Percentiles rank a stretch among this genome's conserved stretches.
phyloP scores from a whole-genome alignment of 2,329 filamentous ascomycete genomes.

The Cercospora sesami region DNA sequence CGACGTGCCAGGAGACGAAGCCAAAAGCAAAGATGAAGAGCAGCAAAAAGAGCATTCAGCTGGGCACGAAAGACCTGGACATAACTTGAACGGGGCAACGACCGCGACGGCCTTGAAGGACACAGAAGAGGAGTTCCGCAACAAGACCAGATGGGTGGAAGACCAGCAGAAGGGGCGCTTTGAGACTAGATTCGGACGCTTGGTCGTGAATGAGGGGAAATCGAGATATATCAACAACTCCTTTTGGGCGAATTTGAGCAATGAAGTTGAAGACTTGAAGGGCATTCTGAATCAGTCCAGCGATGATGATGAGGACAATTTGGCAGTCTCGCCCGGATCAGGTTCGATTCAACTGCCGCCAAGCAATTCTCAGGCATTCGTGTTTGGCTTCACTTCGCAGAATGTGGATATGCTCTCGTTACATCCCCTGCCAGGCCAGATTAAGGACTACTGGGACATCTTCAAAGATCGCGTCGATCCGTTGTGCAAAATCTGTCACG shows the following conservation, averaged over 20 bases:
- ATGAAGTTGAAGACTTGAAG: constrained; percentile 67
- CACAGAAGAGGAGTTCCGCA: constrained; percentile 23
- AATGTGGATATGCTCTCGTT: constrained; percentile 64
- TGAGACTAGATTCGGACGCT: constrained; percentile 60
- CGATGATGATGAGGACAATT: constrained; percentile 61
- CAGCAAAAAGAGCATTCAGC: neutral
- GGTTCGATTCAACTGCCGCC: constrained; percentile 30
- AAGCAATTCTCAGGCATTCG: constrained; percentile 67
- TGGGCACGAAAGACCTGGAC: neutral
- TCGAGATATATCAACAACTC: constrained; percentile 73
- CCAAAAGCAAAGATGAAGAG: constrained; percentile 1
- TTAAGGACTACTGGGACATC: constrained; percentile 67
- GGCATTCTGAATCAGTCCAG: constrained; percentile 62
- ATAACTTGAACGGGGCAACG: neutral
- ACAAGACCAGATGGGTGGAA: constrained; percentile 33
- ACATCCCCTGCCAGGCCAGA: constrained; percentile 66
- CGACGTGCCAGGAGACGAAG: constrained; percentile 33
- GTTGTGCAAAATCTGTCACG: constrained; percentile 68
- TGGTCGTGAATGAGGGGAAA: constrained; percentile 70
- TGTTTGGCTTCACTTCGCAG: constrained; percentile 71
- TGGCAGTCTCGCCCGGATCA: constrained; percentile 40
- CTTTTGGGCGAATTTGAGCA: constrained; percentile 68
- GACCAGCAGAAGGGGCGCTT: constrained; percentile 33
- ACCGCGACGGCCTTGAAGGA: neutral
- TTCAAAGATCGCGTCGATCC: constrained; percentile 75